Evolutionary conservation across 441 rosid species (phyloP).

Genomic region (Adansonia gregorii): DNA sequence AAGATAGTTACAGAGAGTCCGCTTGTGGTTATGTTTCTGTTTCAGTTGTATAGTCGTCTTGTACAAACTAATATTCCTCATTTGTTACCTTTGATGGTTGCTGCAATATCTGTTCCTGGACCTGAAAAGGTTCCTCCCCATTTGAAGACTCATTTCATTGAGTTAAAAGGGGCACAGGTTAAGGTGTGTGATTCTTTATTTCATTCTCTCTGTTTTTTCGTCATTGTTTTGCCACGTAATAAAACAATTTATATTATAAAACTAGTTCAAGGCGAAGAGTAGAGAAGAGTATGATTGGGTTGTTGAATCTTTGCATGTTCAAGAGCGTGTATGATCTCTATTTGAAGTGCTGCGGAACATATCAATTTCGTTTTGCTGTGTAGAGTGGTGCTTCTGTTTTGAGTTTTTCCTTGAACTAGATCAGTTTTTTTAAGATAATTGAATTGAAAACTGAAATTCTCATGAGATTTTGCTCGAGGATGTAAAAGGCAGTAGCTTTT

Average conservation of each 20-base stretch:
- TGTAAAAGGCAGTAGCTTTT: slow-evolving; percentile 10
- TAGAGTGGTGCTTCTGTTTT: neutral
- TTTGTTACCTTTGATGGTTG: slow-evolving; percentile 93
- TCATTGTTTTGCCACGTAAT: neutral
- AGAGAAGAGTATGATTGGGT: neutral
- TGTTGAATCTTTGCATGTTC: neutral
- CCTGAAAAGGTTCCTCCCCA: slow-evolving; percentile 87
- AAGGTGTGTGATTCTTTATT: slow-evolving; percentile 59
- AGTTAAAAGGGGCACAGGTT: slow-evolving; percentile 97
- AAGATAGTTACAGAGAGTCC: slow-evolving; percentile 99
- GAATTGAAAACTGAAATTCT: slow-evolving; percentile 8
- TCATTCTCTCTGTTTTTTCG: slow-evolving; percentile 14
- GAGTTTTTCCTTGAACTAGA: neutral
- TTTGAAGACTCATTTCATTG: slow-evolving; percentile 82
- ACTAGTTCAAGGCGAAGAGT: neutral
- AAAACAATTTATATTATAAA: neutral
- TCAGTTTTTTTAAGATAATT: neutral
- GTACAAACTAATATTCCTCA: slow-evolving; percentile 94
- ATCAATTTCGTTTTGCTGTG: neutral
- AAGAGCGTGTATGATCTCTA: neutral
- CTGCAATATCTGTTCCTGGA: slow-evolving; percentile 95
- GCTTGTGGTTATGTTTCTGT: slow-evolving; percentile 95
- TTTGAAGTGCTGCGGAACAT: slow-evolving; percentile 1
- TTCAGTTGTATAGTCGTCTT: slow-evolving; percentile 89
- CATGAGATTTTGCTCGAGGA: neutral